A percentile compares a stretch with the other conserved stretches of the same genome.
Evolutionary conservation across 2,329 filamentous ascomycete species (phyloP).

Genomic region (Fusarium sp.): DNA sequence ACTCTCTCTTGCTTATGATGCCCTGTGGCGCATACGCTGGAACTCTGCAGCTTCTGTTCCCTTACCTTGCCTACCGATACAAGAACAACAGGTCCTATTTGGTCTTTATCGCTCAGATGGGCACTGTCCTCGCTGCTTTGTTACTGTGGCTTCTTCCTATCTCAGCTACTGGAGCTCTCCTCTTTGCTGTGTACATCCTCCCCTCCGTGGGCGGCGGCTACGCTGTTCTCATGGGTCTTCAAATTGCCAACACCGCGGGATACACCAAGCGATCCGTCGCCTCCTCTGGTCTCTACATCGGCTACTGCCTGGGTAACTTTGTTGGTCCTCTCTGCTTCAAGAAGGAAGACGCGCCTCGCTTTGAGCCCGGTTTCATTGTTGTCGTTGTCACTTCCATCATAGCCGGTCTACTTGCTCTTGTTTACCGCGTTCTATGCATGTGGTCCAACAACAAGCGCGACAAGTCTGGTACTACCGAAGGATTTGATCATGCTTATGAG

Average conservation of each 20-base stretch:
- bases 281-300: conserved; percentile 62
- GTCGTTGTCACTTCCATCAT: conserved; percentile 50
- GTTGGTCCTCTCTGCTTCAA: conserved; percentile 58
- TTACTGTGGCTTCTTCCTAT: conserved; percentile 34
- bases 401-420: conserved; percentile 51
- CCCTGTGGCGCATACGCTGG: conserved; percentile 52
- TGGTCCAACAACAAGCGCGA: conserved; percentile 59
- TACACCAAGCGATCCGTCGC: conserved; percentile 63
- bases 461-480: conserved; percentile 56
- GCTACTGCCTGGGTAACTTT: conserved; percentile 63
- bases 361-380: conserved; percentile 54
- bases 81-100: conserved; percentile 52
- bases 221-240: conserved; percentile 55
- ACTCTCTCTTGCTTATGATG: conserved; percentile 54
- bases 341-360: conserved; percentile 55
- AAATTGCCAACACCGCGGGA: conserved; percentile 63
- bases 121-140: conserved; percentile 52
- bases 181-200: conserved; percentile 63
- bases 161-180: conserved; percentile 51
- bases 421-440: conserved; percentile 59
- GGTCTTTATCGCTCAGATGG: conserved; percentile 53
- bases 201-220: conserved; percentile 59
- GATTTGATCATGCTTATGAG: conserved; percentile 64
- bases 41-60: conserved; percentile 54
- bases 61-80: conserved; percentile 55